Conservation (phyloP, 2,329 filamentous ascomycete genomes). For the Boeremia exigua region DNA sequence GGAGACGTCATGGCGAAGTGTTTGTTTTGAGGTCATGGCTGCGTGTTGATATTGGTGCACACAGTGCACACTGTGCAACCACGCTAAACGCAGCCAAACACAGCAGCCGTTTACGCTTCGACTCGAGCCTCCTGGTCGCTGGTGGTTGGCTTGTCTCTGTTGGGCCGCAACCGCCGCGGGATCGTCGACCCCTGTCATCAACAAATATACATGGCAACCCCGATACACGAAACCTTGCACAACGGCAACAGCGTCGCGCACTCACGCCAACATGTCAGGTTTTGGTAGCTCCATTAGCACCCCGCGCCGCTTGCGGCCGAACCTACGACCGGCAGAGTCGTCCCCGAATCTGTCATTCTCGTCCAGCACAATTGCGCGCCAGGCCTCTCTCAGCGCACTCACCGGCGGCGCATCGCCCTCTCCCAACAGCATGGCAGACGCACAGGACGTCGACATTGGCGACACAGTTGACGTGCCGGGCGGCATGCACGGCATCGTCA, state of each 20-base stretch:
- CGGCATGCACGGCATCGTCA: constrained; percentile 87
- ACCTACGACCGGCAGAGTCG: constrained; percentile 49
- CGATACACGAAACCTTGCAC: constrained; percentile 7
- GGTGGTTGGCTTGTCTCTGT: neutral
- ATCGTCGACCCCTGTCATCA: constrained; percentile 3
- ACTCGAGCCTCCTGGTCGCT: neutral
- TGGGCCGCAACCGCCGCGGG: constrained; percentile 9
- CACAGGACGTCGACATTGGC: constrained; percentile 70
- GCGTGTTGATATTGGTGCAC: neutral
- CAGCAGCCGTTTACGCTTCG: neutral
- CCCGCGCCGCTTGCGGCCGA: constrained; percentile 36
- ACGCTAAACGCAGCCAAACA: neutral
- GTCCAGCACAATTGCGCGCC: constrained; percentile 64
- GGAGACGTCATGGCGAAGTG: constrained; percentile 2
- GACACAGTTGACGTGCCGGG: constrained; percentile 91
- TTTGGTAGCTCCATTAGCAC: constrained; percentile 19
- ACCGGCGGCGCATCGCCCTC: constrained; percentile 57
- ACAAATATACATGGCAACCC: constrained; percentile 18
- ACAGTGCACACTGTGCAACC: neutral
- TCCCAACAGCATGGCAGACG: constrained; percentile 53
- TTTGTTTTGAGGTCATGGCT: neutral
- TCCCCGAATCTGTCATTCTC: constrained; percentile 52
- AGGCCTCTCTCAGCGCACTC: constrained; percentile 73
- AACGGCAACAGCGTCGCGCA: constrained; percentile 14
- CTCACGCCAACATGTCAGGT: constrained; percentile 16